A percentile compares a stretch with the other conserved stretches of the same genome.
phyloP scores from a whole-genome alignment of 164 flowering plant genomes.

The Taxillus chinensis region DNA sequence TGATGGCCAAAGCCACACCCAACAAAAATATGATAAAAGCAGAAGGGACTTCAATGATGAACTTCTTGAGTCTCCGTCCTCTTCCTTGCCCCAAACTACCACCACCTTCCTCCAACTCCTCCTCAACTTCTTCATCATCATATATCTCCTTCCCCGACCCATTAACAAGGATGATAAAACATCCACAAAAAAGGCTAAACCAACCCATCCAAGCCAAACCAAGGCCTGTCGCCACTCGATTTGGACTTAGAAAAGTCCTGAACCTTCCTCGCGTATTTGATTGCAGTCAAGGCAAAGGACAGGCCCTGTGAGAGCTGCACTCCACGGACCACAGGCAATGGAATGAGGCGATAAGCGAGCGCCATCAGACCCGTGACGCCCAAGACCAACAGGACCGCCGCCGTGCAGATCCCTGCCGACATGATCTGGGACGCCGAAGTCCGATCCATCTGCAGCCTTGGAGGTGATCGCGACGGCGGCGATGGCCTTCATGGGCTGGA shows the following conservation, averaged over 20 bases:
- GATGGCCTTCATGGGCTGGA: conserved; percentile 93
- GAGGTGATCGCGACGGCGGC: conserved; percentile 69
- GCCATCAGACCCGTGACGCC: conserved; percentile 76
- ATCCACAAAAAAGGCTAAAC: conserved; percentile 57
- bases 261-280: conserved; percentile 48
- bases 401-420: conserved; percentile 81
- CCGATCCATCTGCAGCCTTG: conserved; percentile 1
- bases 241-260: conserved; percentile 65
- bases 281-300: conserved; percentile 64
- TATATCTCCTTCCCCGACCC: conserved; percentile 52
- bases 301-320: conserved; percentile 89
- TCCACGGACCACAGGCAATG: conserved; percentile 81
- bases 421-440: conserved; percentile 65
- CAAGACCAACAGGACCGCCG: conserved; percentile 34
- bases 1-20: conserved; percentile 51
- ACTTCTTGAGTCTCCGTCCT: conserved; percentile 21
- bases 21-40: conserved; percentile 58
- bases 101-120: conserved; percentile 7
- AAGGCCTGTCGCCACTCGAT: conserved; percentile 35
- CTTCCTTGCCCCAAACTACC: neutral
- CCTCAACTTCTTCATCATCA: conserved; percentile 6
- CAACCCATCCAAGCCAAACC: conserved; percentile 84
- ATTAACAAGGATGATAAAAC: conserved; percentile 53
- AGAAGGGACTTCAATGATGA: conserved; percentile 50
- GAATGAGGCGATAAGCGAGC: conserved; percentile 48